Percentiles rank a stretch among this genome's conserved stretches.
Evolutionary conservation across 495 filamentous ascomycete genomes (phyloP).

Genomic region (Penicillium mononematosum): DNA sequence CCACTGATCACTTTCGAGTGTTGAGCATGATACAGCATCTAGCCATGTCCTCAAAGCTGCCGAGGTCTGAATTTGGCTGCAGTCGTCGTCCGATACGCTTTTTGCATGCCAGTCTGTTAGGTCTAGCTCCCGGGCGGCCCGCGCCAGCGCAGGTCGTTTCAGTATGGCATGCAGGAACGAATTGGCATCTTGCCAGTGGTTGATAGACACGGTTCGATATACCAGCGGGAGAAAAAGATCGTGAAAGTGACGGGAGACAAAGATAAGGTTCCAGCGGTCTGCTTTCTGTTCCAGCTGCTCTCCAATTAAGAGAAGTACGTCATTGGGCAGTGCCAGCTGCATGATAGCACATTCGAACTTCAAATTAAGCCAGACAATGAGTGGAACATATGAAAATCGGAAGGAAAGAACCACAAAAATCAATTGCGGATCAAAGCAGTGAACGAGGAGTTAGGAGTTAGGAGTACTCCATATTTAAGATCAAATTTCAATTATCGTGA

Average conservation of each 20-base stretch:
- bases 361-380: background rate
- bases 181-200: constrained; percentile 18
- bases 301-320: constrained; percentile 34
- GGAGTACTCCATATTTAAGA: background rate
- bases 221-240: constrained; percentile 31
- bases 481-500: background rate
- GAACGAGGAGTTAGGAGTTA: too few relatives aligned
- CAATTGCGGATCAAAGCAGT: background rate
- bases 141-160: constrained; percentile 25
- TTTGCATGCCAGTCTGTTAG: constrained; percentile 24
- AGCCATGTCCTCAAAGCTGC: constrained; percentile 16
- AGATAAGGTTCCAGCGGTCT: constrained; percentile 35
- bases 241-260: constrained; percentile 33
- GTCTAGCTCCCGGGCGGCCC: constrained; percentile 28
- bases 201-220: constrained; percentile 24
- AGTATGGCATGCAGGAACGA: constrained; percentile 30
- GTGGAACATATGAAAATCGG: background rate
- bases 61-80: background rate
- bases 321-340: constrained; percentile 24
- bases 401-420: background rate
- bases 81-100: constrained; percentile 8
- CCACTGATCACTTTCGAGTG: constrained; percentile 29
- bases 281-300: constrained; percentile 28
- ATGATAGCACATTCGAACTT: background rate
- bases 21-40: constrained; percentile 16